These are phyloP conservation scores for Dichotomopilus funicola DNA, from an alignment of 2,329 filamentous ascomycete genomes.

Conservation along the genomic window DNA sequence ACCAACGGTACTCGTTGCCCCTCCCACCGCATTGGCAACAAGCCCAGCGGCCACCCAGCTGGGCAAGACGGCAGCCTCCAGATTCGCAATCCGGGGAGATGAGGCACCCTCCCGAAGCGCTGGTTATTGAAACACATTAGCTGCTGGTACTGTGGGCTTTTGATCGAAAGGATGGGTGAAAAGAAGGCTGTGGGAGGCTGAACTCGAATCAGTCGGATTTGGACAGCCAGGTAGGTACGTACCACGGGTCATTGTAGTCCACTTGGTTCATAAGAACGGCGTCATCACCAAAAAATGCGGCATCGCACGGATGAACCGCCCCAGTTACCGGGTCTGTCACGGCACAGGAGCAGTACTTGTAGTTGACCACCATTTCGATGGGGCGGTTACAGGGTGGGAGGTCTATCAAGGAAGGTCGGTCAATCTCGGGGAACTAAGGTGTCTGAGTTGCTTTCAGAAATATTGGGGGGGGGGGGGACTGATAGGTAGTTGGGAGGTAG, in stretches of 20 bases:
- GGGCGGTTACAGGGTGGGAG: constrained; percentile 36
- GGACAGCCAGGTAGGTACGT: not conserved
- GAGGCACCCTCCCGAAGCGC: constrained; percentile 36
- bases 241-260: constrained; percentile 38
- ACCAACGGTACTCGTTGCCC: constrained; percentile 40
- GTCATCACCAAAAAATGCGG: constrained; percentile 15
- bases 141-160: not conserved
- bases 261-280: constrained; percentile 18
- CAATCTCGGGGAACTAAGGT: not conserved
- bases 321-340: constrained; percentile 25
- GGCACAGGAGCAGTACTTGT: constrained; percentile 38
- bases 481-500: not conserved
- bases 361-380: constrained; percentile 37
- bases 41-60: constrained; percentile 42
- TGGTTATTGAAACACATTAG: not conserved
- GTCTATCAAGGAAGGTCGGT: constrained; percentile 21
- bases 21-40: constrained; percentile 45
- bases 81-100: constrained; percentile 40
- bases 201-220: no score
- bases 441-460: not conserved
- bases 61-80: constrained; percentile 42
- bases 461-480: not conserved
- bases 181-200: constrained; percentile 14
- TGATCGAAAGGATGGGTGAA: not conserved
- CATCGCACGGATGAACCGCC: constrained; percentile 23